These are phyloP conservation scores for Mycosphaerella sp. DNA, from an alignment of 2,329 filamentous ascomycete genomes.

Conservation along the genomic window DNA sequence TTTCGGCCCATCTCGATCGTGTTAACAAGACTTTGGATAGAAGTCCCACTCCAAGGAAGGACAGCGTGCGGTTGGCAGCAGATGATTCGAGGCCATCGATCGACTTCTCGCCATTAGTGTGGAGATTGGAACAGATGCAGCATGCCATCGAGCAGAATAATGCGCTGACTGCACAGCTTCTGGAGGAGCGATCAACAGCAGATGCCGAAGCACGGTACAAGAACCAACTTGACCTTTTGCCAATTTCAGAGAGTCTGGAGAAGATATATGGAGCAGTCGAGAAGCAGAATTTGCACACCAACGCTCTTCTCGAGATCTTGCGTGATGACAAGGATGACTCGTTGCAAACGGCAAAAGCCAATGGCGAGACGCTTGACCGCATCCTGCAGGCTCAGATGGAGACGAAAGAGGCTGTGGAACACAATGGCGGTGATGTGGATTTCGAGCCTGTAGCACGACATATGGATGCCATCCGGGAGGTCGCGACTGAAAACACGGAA, in stretches of 20 bases:
- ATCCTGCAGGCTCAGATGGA: slow-evolving; percentile 23
- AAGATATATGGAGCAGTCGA: slow-evolving; percentile 8
- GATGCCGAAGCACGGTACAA: slow-evolving; percentile 10
- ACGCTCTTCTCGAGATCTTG: slow-evolving; percentile 7
- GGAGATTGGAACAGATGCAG: slow-evolving; percentile 22
- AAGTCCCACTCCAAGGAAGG: slow-evolving; percentile 14
- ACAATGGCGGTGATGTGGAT: slow-evolving; percentile 17
- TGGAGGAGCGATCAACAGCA: slow-evolving; percentile 19
- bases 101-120: slow-evolving; percentile 23
- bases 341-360: background rate
- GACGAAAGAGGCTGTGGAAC: slow-evolving; percentile 14
- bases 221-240: slow-evolving; percentile 5
- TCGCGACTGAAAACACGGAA: slow-evolving; percentile 19
- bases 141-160: slow-evolving; percentile 28
- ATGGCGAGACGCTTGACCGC: slow-evolving; percentile 8
- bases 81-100: background rate
- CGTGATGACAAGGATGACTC: slow-evolving; percentile 11
- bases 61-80: slow-evolving; percentile 6
- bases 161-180: slow-evolving; percentile 18
- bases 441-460: slow-evolving; percentile 20
- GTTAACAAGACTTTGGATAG: slow-evolving; percentile 26
- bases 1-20: slow-evolving; percentile 27
- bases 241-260: slow-evolving; percentile 11
- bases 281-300: slow-evolving; percentile 14
- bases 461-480: slow-evolving; percentile 20